These are phyloP conservation scores for Mikania micrantha DNA, from an alignment of 129 eudicot species.

Conservation along the genomic window DNA sequence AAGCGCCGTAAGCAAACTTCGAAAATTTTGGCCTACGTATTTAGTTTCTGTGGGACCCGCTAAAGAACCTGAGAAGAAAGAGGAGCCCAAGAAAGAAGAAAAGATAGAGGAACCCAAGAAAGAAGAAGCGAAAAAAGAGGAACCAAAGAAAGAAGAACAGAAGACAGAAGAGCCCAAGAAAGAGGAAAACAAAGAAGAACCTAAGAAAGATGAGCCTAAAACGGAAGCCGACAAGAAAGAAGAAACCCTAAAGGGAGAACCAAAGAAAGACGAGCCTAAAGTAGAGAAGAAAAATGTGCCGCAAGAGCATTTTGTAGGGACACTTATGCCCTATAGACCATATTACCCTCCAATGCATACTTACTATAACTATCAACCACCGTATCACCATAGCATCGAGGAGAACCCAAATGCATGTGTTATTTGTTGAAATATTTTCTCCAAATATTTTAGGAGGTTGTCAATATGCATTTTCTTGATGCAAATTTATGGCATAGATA, in stretches of 20 bases:
- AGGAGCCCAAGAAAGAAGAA: slow-evolving; percentile 47
- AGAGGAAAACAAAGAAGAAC: slow-evolving; percentile 46
- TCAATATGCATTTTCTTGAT: slow-evolving; percentile 18
- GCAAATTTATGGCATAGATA: slow-evolving; percentile 20
- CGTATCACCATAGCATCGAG: slow-evolving; percentile 66
- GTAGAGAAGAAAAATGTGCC: slow-evolving; percentile 41
- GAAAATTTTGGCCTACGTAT: slow-evolving; percentile 71
- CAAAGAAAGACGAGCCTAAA: slow-evolving; percentile 52
- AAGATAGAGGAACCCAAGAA: background rate
- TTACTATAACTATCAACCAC: slow-evolving; percentile 48
- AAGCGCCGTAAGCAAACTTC: slow-evolving; percentile 61
- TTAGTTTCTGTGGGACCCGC: slow-evolving; percentile 77
- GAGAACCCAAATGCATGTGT: slow-evolving; percentile 88
- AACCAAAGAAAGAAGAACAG: slow-evolving; percentile 21
- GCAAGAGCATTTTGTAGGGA: slow-evolving; percentile 48
- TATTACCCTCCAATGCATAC: slow-evolving; percentile 68
- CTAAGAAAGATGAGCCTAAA: slow-evolving; percentile 41
- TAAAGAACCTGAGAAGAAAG: slow-evolving; percentile 83
- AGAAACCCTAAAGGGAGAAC: slow-evolving; percentile 38
- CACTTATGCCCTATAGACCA: slow-evolving; percentile 59
- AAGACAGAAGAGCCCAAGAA: too few relatives aligned
- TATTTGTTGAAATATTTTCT: slow-evolving; percentile 36
- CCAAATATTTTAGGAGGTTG: slow-evolving; percentile 19
- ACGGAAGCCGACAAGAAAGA: slow-evolving; percentile 43
- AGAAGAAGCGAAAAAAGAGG: background rate